These are phyloP conservation scores for Biscutella laevigata DNA, from an alignment of 441 rosid species.

Conservation along the genomic window DNA sequence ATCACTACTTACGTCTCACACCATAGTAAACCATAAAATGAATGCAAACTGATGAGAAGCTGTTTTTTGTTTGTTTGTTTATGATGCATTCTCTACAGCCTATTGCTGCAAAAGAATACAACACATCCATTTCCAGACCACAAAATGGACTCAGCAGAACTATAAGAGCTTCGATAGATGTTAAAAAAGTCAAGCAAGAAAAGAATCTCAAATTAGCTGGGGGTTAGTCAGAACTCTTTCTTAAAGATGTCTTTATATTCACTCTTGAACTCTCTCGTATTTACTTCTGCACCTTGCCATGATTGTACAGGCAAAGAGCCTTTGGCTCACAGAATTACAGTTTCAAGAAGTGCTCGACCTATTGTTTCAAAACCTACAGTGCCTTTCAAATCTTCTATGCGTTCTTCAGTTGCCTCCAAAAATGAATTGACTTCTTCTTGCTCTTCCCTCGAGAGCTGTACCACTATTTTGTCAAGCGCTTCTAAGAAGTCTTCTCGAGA, in stretches of 20 bases:
- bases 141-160: constrained; percentile 35
- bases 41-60: neutral
- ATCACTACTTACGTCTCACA: neutral
- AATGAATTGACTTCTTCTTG: constrained; percentile 48
- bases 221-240: constrained; percentile 28
- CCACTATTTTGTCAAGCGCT: constrained; percentile 44
- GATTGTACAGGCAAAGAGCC: constrained; percentile 44
- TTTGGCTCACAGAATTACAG: constrained; percentile 27
- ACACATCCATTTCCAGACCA: constrained; percentile 43
- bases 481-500: constrained; percentile 34
- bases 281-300: neutral
- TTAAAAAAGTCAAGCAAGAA: constrained; percentile 44
- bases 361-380: constrained; percentile 38
- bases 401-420: constrained; percentile 44
- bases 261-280: neutral
- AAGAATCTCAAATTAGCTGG: constrained; percentile 36
- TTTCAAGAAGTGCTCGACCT: constrained; percentile 32
- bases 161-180: constrained; percentile 49
- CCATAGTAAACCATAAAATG: neutral
- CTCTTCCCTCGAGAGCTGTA: constrained; percentile 59
- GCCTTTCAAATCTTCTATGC: constrained; percentile 36
- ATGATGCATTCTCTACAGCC: constrained; percentile 30
- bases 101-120: constrained; percentile 30
- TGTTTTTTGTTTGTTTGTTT: neutral
- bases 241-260: constrained; percentile 6